Base-by-base conservation (phyloP, 1,284 basidiomycete species). In the Rhodotorula sp. region DNA sequence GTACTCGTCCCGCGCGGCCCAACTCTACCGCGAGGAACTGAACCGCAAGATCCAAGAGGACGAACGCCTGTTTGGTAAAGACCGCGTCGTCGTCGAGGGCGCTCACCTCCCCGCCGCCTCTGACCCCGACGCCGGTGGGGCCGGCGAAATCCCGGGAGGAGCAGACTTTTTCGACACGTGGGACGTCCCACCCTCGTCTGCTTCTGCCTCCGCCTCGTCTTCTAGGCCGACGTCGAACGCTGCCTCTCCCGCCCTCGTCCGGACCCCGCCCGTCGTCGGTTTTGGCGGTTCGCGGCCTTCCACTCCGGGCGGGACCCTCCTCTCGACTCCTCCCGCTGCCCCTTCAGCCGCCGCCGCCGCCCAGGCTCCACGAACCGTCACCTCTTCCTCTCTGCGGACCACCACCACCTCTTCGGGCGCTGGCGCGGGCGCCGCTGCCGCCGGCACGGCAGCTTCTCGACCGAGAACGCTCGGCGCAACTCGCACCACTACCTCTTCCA, bases 101-200 rank as follows among this genome's bases (percentile, higher is more conserved):
- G 83, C 88, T 46, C 77, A 82, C 87, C 24, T 78, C 84, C 10
- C 53, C 75, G n/a, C 26, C 1, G 67, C 82, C 5, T 24, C n/a
- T 10, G 20, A 24, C n/a, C 74, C 83, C 54, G 55, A 37, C 26
- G 45, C 24, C 30, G 30, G 5, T 15, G 24, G 53, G 8, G n/a
- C n/a, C 2, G 15, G 54, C 29, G 75, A 82, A 6, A 75, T 81
- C 8, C 78, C 81, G 1, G 51, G 66, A 17, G 66, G 73, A 17
- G 75, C 69, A 30, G 95, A 98, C 81, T 99, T 98, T 81, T 98
- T 98, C 83, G 89, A 91, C 65, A 90, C 91, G 46, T 98, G 95
- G 93, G 93, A 95, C 75, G 94, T 95, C 79, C 89, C 91, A 3
- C 71, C 78, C 22, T 17, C 46, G 22, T 58, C 69, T 10, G 22